These are phyloP conservation scores for Filosporella fistucella DNA, from an alignment of 495 filamentous ascomycete species.

Conservation along the genomic window DNA sequence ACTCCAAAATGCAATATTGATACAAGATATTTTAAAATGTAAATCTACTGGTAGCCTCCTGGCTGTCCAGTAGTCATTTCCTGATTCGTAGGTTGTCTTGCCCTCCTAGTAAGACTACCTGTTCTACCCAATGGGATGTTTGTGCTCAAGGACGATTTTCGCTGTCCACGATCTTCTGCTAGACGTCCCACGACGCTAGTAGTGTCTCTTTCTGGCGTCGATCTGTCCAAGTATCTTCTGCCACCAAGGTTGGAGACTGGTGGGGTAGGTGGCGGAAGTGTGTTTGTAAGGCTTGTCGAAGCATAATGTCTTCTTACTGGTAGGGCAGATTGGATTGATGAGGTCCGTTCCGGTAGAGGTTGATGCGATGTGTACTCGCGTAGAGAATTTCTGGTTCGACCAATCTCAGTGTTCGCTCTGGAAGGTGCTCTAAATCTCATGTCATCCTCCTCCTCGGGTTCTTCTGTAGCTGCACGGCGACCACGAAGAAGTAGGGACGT, in stretches of 20 bases:
- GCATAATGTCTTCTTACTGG: conserved; percentile 23
- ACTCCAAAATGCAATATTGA: conserved; percentile 7
- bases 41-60: conserved; percentile 13
- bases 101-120: conserved; percentile 17
- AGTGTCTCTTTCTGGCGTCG: conserved; percentile 34
- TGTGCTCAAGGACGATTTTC: conserved; percentile 21
- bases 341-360: conserved; percentile 17
- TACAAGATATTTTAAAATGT: neutral
- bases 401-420: conserved; percentile 53
- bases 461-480: conserved; percentile 41
- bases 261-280: conserved; percentile 5
- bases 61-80: conserved; percentile 11
- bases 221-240: conserved; percentile 44
- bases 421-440: conserved; percentile 47
- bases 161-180: conserved; percentile 34
- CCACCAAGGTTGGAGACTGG: conserved; percentile 13
- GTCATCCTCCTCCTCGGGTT: conserved; percentile 38
- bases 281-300: conserved; percentile 20
- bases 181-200: conserved; percentile 31
- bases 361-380: conserved; percentile 21
- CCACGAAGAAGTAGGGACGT: conserved; percentile 39
- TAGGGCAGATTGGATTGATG: conserved; percentile 18
- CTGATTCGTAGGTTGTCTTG: conserved; percentile 10
- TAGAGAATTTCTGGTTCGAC: conserved; percentile 22
- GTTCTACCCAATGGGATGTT: conserved; percentile 18